Evolutionary conservation across 495 filamentous ascomycete species (phyloP).

Genomic region (Aspergillus diversus): DNA sequence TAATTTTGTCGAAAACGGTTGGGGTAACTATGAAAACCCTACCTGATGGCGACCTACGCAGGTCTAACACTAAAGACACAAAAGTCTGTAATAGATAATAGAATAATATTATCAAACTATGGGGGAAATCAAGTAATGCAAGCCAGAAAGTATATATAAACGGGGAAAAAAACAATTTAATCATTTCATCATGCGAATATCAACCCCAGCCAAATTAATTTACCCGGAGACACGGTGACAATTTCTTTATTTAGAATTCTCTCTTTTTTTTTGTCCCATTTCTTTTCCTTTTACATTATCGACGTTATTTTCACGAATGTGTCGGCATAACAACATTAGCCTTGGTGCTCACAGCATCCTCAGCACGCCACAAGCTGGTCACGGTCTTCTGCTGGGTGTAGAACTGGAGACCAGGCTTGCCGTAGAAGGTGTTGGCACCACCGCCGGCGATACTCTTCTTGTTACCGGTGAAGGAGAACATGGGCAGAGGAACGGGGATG

Average conservation of each 20-base stretch:
- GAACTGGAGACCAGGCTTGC: constrained; percentile 86
- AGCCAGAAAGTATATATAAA: not conserved
- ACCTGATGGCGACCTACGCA: too few relatives aligned
- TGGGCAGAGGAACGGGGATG: constrained; percentile 85
- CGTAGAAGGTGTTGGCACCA: constrained; percentile 94
- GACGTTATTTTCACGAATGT: constrained; percentile 48
- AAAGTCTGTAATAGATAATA: too few relatives aligned
- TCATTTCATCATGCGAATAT: constrained; percentile 2
- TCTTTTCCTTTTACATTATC: not conserved
- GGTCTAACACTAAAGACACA: too few relatives aligned
- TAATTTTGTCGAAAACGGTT: too few relatives aligned
- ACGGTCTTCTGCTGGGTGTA: constrained; percentile 98
- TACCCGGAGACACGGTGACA: not conserved
- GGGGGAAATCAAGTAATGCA: not conserved
- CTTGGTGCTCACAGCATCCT: constrained; percentile 78
- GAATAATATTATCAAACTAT: constrained; percentile 2
- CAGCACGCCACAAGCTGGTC: constrained; percentile 84
- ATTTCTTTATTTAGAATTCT: not conserved
- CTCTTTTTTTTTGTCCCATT: constrained; percentile 15
- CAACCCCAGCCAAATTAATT: not conserved
- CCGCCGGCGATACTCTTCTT: constrained; percentile 95
- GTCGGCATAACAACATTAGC: constrained; percentile 95
- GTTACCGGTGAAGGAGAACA: constrained; percentile 98
- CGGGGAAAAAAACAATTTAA: not conserved
- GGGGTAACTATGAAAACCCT: too few relatives aligned